Percentiles rank a stretch among this genome's conserved stretches.
Evolutionary conservation across 2,329 filamentous ascomycete genomes (phyloP).

Genomic region (Lanzia echinophila): DNA sequence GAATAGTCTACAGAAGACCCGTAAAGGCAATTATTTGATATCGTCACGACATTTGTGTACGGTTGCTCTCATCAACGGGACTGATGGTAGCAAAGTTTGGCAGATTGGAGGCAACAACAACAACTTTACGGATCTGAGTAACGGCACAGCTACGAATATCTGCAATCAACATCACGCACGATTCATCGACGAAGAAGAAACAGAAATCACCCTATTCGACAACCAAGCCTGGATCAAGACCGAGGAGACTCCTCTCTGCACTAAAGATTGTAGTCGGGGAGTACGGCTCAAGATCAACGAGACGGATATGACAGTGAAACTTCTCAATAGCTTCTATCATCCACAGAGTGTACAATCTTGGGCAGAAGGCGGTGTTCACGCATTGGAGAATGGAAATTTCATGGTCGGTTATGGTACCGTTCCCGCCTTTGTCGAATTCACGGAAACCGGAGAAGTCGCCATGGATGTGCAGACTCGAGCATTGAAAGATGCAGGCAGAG

Average conservation of each 20-base stretch:
- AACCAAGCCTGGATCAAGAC: slow-evolving; percentile 25
- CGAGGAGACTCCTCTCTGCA: slow-evolving; percentile 3
- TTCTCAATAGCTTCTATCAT: slow-evolving; percentile 36
- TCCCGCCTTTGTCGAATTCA: slow-evolving; percentile 43
- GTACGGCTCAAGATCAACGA: slow-evolving; percentile 36
- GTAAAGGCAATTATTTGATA: slow-evolving; percentile 39
- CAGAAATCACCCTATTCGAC: slow-evolving; percentile 24
- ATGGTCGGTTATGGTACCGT: slow-evolving; percentile 45
- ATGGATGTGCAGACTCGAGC: slow-evolving; percentile 38
- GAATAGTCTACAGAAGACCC: slow-evolving; percentile 35
- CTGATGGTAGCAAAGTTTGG: slow-evolving; percentile 41
- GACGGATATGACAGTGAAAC: slow-evolving; percentile 36
- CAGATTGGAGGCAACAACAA: slow-evolving; percentile 39
- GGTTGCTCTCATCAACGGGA: slow-evolving; percentile 40
- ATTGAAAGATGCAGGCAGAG: slow-evolving; percentile 22
- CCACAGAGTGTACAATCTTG: slow-evolving; percentile 33
- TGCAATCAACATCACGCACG: slow-evolving; percentile 43
- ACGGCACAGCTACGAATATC: slow-evolving; percentile 38
- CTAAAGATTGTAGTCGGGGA: slow-evolving; percentile 20
- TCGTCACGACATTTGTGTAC: slow-evolving; percentile 40
- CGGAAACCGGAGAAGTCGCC: slow-evolving; percentile 33
- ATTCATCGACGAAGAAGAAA: slow-evolving; percentile 25
- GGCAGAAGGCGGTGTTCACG: slow-evolving; percentile 40
- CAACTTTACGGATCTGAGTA: slow-evolving; percentile 32
- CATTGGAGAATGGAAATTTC: slow-evolving; percentile 39